These are phyloP conservation scores for Komagataella kurtzmanii DNA, from an alignment of 805 yeast species.

Conservation along the genomic window DNA sequence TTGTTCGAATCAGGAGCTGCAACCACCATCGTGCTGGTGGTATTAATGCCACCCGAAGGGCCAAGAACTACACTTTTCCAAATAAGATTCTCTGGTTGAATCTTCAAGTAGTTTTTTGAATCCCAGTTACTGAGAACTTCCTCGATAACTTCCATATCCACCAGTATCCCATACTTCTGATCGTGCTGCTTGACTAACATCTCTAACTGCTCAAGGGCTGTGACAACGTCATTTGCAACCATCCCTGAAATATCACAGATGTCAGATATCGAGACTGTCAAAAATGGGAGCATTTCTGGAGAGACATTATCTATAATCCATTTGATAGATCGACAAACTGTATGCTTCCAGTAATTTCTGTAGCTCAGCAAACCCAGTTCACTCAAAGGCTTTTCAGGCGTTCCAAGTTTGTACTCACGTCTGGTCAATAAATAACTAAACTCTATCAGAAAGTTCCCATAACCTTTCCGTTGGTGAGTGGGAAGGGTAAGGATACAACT, in stretches of 20 bases:
- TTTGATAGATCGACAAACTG: constrained; percentile 32
- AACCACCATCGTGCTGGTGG: constrained; percentile 30
- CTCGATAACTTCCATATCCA: constrained; percentile 32
- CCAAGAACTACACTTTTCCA: constrained; percentile 84
- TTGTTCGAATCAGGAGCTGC: constrained; percentile 9
- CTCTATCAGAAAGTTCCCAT: constrained; percentile 79
- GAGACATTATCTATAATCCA: not conserved
- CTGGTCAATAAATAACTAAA: constrained; percentile 74
- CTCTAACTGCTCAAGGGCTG: constrained; percentile 69
- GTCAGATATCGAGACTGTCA: constrained; percentile 38
- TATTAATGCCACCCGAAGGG: constrained; percentile 75
- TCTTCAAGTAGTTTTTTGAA: constrained; percentile 31
- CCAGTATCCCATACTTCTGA: constrained; percentile 35
- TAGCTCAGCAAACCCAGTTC: constrained; percentile 79
- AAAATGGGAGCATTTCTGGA: not conserved
- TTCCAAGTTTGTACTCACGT: constrained; percentile 68
- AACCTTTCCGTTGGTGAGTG: constrained; percentile 74
- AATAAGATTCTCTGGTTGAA: constrained; percentile 38
- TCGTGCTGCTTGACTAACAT: constrained; percentile 37
- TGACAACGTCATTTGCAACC: constrained; percentile 75
- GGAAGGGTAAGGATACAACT: constrained; percentile 90
- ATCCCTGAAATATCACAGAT: constrained; percentile 68
- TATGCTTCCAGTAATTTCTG: constrained; percentile 72
- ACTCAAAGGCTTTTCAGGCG: constrained; percentile 92
- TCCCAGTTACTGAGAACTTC: constrained; percentile 35